Conservation (phyloP, 2,329 filamentous ascomycete species). For the Colletotrichum liaoningense region DNA sequence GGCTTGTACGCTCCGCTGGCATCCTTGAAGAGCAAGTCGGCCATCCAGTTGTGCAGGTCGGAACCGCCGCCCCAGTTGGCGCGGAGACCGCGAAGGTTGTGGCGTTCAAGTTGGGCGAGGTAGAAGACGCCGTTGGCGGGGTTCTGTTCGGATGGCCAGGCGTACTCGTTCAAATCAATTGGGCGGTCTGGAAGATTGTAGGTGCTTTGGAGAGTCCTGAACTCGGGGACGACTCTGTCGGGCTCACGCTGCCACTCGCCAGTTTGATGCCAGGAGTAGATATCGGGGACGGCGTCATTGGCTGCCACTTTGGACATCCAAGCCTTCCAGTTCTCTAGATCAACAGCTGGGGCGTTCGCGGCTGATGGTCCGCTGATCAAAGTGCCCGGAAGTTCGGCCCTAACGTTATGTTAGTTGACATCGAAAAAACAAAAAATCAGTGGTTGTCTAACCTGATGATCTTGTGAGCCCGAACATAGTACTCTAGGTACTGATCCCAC, state of each 20-base stretch:
- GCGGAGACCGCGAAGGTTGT: constrained; percentile 53
- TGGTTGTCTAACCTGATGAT: constrained; percentile 34
- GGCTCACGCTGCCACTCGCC: constrained; percentile 10
- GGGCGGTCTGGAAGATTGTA: constrained; percentile 46
- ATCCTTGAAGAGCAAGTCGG: constrained; percentile 43
- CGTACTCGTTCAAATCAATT: constrained; percentile 64
- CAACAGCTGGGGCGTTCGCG: constrained; percentile 2
- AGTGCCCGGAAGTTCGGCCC: constrained; percentile 20
- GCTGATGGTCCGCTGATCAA: constrained; percentile 28
- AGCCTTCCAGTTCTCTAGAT: constrained; percentile 1
- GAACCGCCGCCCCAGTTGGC: constrained; percentile 57
- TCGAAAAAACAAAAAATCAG: too few relatives aligned
- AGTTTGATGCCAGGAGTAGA: constrained; percentile 37
- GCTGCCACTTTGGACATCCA: constrained; percentile 25
- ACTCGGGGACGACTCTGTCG: constrained; percentile 26
- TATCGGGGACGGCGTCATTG: constrained; percentile 28
- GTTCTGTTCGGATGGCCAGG: constrained; percentile 50
- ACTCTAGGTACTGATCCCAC: constrained; percentile 36
- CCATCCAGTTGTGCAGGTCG: constrained; percentile 56
- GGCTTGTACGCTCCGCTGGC: not conserved
- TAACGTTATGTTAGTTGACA: not conserved
- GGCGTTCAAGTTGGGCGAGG: constrained; percentile 58
- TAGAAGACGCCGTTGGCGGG: constrained; percentile 55
- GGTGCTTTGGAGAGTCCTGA: constrained; percentile 40
- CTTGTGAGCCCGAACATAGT: constrained; percentile 35